Evolutionary conservation across 2,329 filamentous ascomycete species (phyloP), one percentile per base, ranked within the genome.

Genomic region (Knoxdaviesia capensis): DNA sequence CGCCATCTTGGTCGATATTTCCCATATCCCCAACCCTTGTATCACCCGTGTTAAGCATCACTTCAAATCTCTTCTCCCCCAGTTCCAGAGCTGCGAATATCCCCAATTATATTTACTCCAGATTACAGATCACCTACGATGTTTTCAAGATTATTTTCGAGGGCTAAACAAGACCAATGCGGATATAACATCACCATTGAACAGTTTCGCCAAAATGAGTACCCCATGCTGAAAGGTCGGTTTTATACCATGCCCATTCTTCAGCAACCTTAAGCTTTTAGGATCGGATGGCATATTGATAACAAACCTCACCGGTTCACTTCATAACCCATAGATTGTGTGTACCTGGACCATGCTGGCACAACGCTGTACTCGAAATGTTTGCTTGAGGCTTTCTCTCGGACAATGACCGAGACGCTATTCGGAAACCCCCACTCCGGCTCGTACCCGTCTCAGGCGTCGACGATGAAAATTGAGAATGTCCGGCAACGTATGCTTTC

Each of bases 381-480:
- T 30, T 61, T 74, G 34, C 59, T 78, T 36, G 61, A 66, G 38
- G 59, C 60, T 29, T 77, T 78, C 53, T 64, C 68, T 5, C 53
- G 58, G 3, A 67, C 73, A 48, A 65, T 80, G 55, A 58, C 66
- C 36, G 52, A 59, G 33, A 69, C 66, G 46, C 60, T 80, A n/a
- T 76, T 77, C 49, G 75, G 75, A 7, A 81, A 81, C 49, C 77
- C 77, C 2, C 77, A 81, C 52, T 80, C 77, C 1, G 65, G 71
- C 48, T 75, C 73, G 34, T 60, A 64, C 10, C 72, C 74, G 0
- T 74, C 73, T 9, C 68, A 66, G 43, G 56, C 70, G 20, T 68
- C 71, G 1, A 72, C 72, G 5, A 62, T 69, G 31, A 60, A 68
- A 44, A 67, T 80, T 33, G 70, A 78, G 47, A 59, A 64, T 29